Base-by-base conservation (phyloP, 83 land plant species). In the Thuja plicata region DNA sequence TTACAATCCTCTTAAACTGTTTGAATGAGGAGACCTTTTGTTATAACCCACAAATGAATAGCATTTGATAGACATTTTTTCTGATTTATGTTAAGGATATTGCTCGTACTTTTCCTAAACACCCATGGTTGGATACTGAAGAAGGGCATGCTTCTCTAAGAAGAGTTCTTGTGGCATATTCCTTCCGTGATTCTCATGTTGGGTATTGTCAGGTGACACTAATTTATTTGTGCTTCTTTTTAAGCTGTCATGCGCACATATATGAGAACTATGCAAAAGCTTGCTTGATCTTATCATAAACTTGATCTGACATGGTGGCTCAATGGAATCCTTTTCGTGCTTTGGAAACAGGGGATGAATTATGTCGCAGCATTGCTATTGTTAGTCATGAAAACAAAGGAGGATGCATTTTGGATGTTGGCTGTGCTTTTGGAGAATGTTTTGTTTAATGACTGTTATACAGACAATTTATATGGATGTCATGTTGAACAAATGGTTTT, bases 341-440 rank as follows among this genome's bases (percentile, higher is more conserved):
- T 66, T 91, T 84, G 85, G 57, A 60, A 55, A 30, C 89, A 93
- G 93, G 94, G 94, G 21, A 86, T 93, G 90, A 93, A 93, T 85
- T 93, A 81, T 92, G 91, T 93, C 32, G 93, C 93, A 17, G 94
- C 93, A 37, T 82, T 92, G 77, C 85, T 93, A 88, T 86, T 93
- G 60, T 86, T 93, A 46, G 94, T 93, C 87, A 92, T 93, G 94
- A 90, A 90, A 90, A 92, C 86, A 38, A 93, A 93, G 79, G 94
- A 93, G 71, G 93, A 93, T 77, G 94, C 94, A 30, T 93, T 92
- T 78, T 92, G 93, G 92, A 91, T 93, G 94, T 87, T 93, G 38
- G 91, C 94, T 71, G 93, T 92, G 10, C 90, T 93, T 43, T 77
- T 92, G 88, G 94, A 93, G 41, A 89, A 92, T 84, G 92, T 93